Conservation (phyloP, 2,329 filamentous ascomycete species). For the Epichloe glyceriae region DNA sequence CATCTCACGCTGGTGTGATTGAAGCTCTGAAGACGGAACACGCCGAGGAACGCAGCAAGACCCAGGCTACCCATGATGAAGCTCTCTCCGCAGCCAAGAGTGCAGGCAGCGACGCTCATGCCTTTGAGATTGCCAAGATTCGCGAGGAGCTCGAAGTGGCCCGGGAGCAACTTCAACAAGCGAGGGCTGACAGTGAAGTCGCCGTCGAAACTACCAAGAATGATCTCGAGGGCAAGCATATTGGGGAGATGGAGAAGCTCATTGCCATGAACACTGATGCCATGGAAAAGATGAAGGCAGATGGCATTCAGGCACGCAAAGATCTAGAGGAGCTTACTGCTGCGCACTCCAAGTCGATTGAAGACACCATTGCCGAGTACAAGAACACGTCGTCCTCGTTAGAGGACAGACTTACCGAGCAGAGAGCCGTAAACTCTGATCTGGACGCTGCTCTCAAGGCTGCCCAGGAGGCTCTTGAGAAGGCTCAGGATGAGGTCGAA, state of each 20-base stretch:
- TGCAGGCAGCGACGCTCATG: conserved; percentile 14
- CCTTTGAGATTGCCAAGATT: conserved; percentile 19
- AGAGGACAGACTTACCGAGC: conserved; percentile 23
- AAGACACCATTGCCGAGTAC: conserved; percentile 28
- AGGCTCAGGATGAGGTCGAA: conserved; percentile 34
- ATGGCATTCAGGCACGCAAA: conserved; percentile 23
- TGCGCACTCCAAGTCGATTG: conserved; percentile 24
- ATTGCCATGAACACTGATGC: conserved; percentile 28
- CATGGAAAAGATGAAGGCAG: conserved; percentile 26
- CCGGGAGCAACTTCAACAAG: conserved; percentile 33
- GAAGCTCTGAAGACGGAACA: conserved; percentile 29
- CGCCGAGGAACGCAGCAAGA: conserved; percentile 23
- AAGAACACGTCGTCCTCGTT: conserved; percentile 19
- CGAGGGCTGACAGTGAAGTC: conserved; percentile 29
- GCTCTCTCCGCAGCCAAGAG: conserved; percentile 20
- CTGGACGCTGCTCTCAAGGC: conserved; percentile 23
- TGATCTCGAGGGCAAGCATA: conserved; percentile 32
- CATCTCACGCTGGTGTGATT: conserved; percentile 30
- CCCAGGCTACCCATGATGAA: conserved; percentile 18
- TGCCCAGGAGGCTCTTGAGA: conserved; percentile 30
- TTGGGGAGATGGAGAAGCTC: conserved; percentile 35
- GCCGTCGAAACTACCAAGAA: conserved; percentile 32
- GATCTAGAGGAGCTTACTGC: conserved; percentile 31
- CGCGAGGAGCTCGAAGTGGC: conserved; percentile 21
- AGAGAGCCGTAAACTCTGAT: conserved; percentile 22